Base-by-base conservation (phyloP, 495 filamentous ascomycete genomes). In the Aspergillus carlsbadensis region DNA sequence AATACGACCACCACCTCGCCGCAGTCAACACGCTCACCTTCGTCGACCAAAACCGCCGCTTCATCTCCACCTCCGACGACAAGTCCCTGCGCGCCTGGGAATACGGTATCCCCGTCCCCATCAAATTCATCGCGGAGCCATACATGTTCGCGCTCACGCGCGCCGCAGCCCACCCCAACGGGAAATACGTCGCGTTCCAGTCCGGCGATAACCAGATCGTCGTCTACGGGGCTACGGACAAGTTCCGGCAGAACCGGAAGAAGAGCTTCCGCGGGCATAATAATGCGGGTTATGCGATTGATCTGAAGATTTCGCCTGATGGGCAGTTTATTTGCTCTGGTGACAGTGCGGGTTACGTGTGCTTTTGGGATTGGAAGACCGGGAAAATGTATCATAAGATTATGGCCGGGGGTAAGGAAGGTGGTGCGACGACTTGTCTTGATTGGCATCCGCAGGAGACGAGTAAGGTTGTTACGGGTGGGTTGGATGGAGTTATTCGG, bases 341-440 rank as follows among this genome's bases (percentile, higher is more conserved):
- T 52, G 95, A 98, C 68, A 87, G 79, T 36, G 91, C 79, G 36
- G 94, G 94, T 20, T 96, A 82, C 62, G 85, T 93, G 41, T 96
- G 90, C 71, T 96, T 96, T 75, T 98, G 92, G 92, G 93, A 97
- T 70, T 98, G 90, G 85, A 98, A 98, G 84, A 96, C 91, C 35
- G 91, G 92, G 64, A 98, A 96, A 74, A 90, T 98, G 90, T 96
- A 88, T 71, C 89, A 94, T 71, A 98, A 98, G 83, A 83, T 98
- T 51, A 77, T 87, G 70, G 92, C 90, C 2, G 83, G 86, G 51
- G 79, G 76, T 10, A 78, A 78, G 52, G 76, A 79, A 35, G 76
- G 76, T 5, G 85, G 87, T 6, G 83, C 93, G 13, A 82, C 96
- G 40, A 90, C 89, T 45, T 89, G 85, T 62, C 76, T 91, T 43